phyloP scores from a whole-genome alignment of 345 rosid genomes.

The Mercurialis annua region DNA sequence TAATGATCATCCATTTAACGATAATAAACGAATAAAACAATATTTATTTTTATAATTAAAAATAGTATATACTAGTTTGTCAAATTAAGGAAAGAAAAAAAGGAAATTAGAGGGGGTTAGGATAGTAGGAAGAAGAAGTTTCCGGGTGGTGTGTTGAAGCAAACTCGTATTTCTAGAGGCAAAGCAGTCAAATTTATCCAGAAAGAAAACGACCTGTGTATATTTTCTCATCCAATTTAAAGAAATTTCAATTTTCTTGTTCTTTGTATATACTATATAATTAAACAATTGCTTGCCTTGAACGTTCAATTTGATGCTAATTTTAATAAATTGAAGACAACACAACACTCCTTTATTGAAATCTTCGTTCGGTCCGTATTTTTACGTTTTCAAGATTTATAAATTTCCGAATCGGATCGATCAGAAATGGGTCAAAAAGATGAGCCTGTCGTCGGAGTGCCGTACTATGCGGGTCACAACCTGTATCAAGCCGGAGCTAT shows the following conservation, averaged over 20 bases:
- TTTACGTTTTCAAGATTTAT: neutral
- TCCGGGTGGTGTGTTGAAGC: neutral
- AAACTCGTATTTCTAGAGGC: neutral
- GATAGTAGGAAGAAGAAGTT: neutral
- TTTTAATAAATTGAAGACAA: too few species aligned
- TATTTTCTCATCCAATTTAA: neutral
- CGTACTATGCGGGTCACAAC: conserved; percentile 56
- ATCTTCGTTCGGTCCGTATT: neutral
- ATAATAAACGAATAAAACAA: too few species aligned
- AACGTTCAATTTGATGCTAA: conserved; percentile 2
- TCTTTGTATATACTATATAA: neutral
- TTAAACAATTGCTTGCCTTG: neutral
- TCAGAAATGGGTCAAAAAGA: conserved; percentile 49
- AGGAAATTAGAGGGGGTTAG: too few species aligned
- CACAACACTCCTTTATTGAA: neutral
- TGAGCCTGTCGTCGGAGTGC: conserved; percentile 65
- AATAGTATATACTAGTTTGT: too few species aligned
- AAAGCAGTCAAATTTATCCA: conserved; percentile 6
- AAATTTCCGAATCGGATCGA: too few species aligned
- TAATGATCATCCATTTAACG: too few species aligned
- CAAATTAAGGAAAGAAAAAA: too few species aligned
- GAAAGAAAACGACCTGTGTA: neutral
- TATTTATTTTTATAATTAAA: too few species aligned
- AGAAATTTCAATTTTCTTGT: neutral
- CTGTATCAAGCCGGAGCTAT: conserved; percentile 67